A percentile compares a stretch with the other conserved stretches of the same genome.
Conservation (phyloP, 1,284 basidiomycete species). For the Exsudoporus floridanus region DNA sequence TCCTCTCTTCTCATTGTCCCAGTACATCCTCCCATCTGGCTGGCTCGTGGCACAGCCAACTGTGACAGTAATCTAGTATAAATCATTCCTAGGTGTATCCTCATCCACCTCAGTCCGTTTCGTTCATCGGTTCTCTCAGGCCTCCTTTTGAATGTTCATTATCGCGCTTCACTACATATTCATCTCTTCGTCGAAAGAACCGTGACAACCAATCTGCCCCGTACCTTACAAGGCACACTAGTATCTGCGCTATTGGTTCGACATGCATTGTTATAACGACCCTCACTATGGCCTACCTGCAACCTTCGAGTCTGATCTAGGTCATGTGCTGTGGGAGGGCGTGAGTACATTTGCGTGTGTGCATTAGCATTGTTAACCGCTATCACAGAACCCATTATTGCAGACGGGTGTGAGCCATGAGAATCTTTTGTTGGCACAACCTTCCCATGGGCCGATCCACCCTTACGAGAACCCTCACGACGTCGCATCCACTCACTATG, state of each 20-base stretch:
- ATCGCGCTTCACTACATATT: no score
- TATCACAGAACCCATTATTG: neutral
- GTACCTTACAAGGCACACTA: no score
- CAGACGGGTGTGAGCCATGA: conserved; percentile 5
- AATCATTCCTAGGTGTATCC: no score
- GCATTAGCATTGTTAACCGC: neutral
- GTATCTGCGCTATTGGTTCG: neutral
- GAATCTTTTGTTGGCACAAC: neutral
- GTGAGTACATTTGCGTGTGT: conserved; percentile 10
- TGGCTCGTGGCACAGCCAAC: no score
- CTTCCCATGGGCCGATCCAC: neutral
- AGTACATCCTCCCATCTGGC: no score
- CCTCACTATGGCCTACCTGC: neutral
- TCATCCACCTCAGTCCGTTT: no score
- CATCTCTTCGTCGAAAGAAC: neutral
- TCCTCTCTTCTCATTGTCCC: neutral
- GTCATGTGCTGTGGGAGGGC: neutral
- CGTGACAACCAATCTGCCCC: no score
- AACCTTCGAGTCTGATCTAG: neutral
- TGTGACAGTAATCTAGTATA: no score
- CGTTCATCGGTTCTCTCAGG: no score
- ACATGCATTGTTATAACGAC: conserved; percentile 7
- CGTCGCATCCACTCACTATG: neutral
- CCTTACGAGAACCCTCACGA: neutral
- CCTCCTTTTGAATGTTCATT: no score